Base-by-base conservation (phyloP, 805 yeast genomes). In the Teunomyces funiuensis region DNA sequence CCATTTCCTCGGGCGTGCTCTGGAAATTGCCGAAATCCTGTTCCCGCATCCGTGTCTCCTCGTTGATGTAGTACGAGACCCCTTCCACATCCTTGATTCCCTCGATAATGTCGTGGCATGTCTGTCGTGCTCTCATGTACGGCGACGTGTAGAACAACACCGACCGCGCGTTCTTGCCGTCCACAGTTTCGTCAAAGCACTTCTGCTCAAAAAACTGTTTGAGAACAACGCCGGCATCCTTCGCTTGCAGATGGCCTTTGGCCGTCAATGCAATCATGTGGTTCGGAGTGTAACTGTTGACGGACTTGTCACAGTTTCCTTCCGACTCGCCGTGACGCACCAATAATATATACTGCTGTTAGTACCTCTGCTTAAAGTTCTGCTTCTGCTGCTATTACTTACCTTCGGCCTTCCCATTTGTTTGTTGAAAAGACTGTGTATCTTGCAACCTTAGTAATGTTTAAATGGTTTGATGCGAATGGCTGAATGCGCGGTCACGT, bases 21-120 rank as follows among this genome's bases (percentile, higher is more conserved):
- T 89, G 97, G 62, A 88, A 89, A 58, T 89, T 89, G 15, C 97
- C 97, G 57, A 90, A 90, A 61, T 90, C 97, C 62, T 90, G 97
- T 58, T 90, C 97, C 47, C 97, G 73, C 78, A 90, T 79, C 41
- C 97, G 67, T 9, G 97, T 96, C 57, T 90, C 97, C 60, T 90
- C 97, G 50, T 80, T 75, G 2, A 85, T 77, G 28, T 74, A 70
- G 51, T 79, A 83, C 3, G 53, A 51, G 1, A 69, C 63, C 1
- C 60, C 69, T 4, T 70, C 66, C 7, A 82, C 51, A 57, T 65
- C 55, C 65, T 66, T 65, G 46, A 80, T 72, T 1, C 83, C 84
- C 27, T 77, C 73, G 2, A 85, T 57, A 6, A 90, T 75, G 16
- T 84, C 83, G 39, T 83, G 76, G 26, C 93, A 73, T 1, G 97